These are phyloP conservation scores for Neurospora sp. DNA, from an alignment of 495 filamentous ascomycete genomes.

Conservation along the genomic window DNA sequence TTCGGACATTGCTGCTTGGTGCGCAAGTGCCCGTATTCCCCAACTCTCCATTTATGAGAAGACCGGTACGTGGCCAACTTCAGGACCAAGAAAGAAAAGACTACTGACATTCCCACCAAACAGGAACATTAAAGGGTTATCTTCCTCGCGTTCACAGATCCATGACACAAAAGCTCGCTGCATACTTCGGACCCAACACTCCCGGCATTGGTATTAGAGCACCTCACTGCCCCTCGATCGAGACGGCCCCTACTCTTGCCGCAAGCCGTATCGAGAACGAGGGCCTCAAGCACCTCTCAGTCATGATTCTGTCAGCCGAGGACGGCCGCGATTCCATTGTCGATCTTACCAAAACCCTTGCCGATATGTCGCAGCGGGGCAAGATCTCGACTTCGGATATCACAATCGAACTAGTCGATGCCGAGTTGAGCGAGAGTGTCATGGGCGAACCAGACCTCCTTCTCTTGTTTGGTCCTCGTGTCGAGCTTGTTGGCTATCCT, in stretches of 20 bases:
- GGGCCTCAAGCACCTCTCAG: constrained; percentile 43
- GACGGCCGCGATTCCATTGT: constrained; percentile 90
- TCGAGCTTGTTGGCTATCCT: constrained; percentile 83
- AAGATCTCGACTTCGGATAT: constrained; percentile 75
- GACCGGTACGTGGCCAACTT: constrained; percentile 51
- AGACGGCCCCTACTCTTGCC: constrained; percentile 24
- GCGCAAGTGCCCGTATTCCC: constrained; percentile 73
- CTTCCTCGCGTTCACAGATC: constrained; percentile 65
- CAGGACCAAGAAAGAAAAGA: background rate
- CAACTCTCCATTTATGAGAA: constrained; percentile 83
- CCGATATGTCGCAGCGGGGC: constrained; percentile 86
- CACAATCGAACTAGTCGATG: constrained; percentile 76
- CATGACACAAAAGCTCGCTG: constrained; percentile 61
- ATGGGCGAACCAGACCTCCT: constrained; percentile 83
- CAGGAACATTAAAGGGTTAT: constrained; percentile 79
- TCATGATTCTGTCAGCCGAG: constrained; percentile 80
- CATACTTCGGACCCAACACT: constrained; percentile 67
- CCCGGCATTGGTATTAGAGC: constrained; percentile 64
- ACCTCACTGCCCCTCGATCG: constrained; percentile 57
- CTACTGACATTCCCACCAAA: background rate
- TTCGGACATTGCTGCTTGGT: constrained; percentile 86
- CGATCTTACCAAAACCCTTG: constrained; percentile 87
- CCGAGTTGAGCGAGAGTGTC: constrained; percentile 61
- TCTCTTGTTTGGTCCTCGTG: constrained; percentile 69
- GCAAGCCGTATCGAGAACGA: constrained; percentile 10